These are phyloP conservation scores for Geosmithia morbida DNA, from an alignment of 2,329 filamentous ascomycete species.

Conservation along the genomic window DNA sequence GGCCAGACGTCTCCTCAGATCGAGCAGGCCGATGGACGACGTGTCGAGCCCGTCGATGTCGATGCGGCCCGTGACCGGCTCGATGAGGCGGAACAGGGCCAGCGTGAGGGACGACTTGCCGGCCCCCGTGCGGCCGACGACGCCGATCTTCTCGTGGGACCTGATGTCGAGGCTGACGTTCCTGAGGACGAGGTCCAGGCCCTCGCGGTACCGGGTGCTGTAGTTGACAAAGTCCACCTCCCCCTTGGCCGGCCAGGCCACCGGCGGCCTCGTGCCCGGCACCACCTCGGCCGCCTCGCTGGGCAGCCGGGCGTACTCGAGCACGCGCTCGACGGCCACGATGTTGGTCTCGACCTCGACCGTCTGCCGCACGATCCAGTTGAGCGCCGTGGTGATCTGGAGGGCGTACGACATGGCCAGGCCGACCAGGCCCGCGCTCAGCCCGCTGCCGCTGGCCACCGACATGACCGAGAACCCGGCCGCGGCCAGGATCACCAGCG, in stretches of 20 bases:
- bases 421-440: constrained; percentile 69
- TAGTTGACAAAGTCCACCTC: constrained; percentile 86
- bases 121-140: constrained; percentile 89
- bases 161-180: constrained; percentile 87
- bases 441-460: constrained; percentile 49
- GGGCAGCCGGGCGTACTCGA: constrained; percentile 85
- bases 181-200: constrained; percentile 83
- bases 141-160: constrained; percentile 93
- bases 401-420: constrained; percentile 94
- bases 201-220: constrained; percentile 83
- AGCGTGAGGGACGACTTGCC: constrained; percentile 92
- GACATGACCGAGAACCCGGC: constrained; percentile 73
- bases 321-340: constrained; percentile 90
- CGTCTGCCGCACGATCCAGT: constrained; percentile 97
- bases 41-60: constrained; percentile 85
- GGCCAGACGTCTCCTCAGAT: constrained; percentile 75
- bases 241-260: constrained; percentile 83
- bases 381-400: constrained; percentile 91
- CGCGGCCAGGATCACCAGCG: constrained; percentile 77
- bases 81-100: constrained; percentile 89
- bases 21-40: constrained; percentile 75
- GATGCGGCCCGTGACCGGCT: constrained; percentile 69
- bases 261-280: constrained; percentile 69
- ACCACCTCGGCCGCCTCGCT: constrained; percentile 93
- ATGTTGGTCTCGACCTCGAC: constrained; percentile 99